Percentiles rank a stretch among this genome's conserved stretches.
phyloP scores from a whole-genome alignment of 2,329 filamentous ascomycete species.

The Penicillium corylophilum region DNA sequence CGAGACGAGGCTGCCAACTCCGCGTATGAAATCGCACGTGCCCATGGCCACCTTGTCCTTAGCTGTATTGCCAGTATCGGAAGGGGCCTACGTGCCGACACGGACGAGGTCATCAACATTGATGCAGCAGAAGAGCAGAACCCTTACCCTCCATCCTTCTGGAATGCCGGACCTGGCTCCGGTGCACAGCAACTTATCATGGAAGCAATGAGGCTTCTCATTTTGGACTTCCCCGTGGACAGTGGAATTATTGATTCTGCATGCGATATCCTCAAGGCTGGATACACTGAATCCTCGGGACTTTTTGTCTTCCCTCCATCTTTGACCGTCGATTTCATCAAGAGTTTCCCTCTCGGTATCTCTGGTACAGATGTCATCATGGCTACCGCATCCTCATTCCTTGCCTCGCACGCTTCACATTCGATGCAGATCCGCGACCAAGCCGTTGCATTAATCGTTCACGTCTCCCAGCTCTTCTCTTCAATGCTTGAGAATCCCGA shows the following conservation, averaged over 20 bases:
- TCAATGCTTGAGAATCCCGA: constrained; percentile 37
- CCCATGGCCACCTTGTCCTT: constrained; percentile 36
- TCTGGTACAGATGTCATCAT: constrained; percentile 45
- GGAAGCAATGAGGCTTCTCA: constrained; percentile 42
- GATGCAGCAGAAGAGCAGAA: constrained; percentile 24
- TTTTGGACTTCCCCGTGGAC: constrained; percentile 41
- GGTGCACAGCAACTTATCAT: constrained; percentile 38
- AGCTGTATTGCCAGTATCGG: constrained; percentile 45
- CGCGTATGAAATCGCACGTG: constrained; percentile 35
- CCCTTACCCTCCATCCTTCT: constrained; percentile 37
- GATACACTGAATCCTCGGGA: constrained; percentile 45
- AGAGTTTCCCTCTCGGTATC: constrained; percentile 39
- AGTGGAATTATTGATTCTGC: constrained; percentile 45
- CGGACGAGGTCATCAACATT: constrained; percentile 37
- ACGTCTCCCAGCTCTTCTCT: constrained; percentile 40
- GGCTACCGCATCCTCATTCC: constrained; percentile 47
- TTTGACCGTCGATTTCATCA: constrained; percentile 44
- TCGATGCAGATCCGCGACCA: constrained; percentile 35
- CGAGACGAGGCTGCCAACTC: constrained; percentile 31
- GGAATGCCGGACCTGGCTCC: constrained; percentile 35
- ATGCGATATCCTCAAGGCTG: constrained; percentile 48
- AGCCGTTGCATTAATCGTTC: constrained; percentile 37
- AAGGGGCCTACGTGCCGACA: constrained; percentile 39
- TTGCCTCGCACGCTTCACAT: constrained; percentile 43
- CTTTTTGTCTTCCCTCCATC: constrained; percentile 45